Evolutionary conservation across 495 filamentous ascomycete species (phyloP), one percentile per base, ranked within the genome.

Genomic region (Parachaetomium inaequale): DNA sequence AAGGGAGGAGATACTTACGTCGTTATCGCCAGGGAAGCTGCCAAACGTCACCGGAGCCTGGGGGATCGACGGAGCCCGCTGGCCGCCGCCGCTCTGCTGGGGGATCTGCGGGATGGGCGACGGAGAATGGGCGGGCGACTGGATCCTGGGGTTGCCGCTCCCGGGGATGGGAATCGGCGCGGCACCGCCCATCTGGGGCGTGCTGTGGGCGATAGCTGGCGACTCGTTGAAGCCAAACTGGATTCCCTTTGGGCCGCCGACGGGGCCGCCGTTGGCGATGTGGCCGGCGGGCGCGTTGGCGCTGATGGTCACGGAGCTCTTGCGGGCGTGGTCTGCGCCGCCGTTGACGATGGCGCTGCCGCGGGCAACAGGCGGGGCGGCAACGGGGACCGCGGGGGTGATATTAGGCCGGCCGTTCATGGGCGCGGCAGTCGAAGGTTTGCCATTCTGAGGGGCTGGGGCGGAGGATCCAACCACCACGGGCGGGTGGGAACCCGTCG

Each of bases 291-390:
- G 84, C 40, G 88, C 89, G 63, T 87, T 84, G 52, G 91, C 87
- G 69, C 82, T 92, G 77, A 96, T 95, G 58, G 90, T 94, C 60
- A 96, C 88, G 19, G 91, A 93, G 58, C 86, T 85, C 77, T 94
- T 94, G 62, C 90, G 84, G 63, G 77, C 82, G 78, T 97, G 93
- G 63, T 93, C 88, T 59, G 75, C 51, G 51, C 76, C 72, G 52
- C 86, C 82, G 68, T 85, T 81, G 53, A 81, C 73, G 70, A 79
- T 75, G 49, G 85, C 78, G 63, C 79, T 83, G 64, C 85, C 85
- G 68, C 87, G 85, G 79, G 87, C 88, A 60, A 87, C 84, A 56
- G 75, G 66, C 53, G 76, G 70, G 32, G 73, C 70, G 50, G 76
- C 73, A 42, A 76, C 70, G 50, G 84, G 84, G 66, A 91, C 83